phyloP scores from a whole-genome alignment of 1,139 yeast genomes.

The Tardiomyces depauwii region DNA sequence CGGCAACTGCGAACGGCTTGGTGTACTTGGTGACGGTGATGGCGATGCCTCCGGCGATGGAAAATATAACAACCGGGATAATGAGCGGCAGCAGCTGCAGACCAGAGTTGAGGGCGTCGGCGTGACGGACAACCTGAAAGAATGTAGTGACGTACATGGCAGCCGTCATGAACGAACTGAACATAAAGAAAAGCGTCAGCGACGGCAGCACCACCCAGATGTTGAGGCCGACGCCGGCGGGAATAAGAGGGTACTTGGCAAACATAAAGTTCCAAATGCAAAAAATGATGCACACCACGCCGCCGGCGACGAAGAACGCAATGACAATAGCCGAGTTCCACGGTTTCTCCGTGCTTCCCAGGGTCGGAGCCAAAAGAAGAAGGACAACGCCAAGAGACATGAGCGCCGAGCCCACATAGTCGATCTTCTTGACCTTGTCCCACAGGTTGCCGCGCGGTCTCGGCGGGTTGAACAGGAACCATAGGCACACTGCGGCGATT shows the following conservation, averaged over 20 bases:
- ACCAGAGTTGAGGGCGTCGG: slow-evolving; percentile 42
- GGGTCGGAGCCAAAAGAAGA: slow-evolving; percentile 38
- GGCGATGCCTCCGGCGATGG: slow-evolving; percentile 35
- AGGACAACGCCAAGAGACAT: slow-evolving; percentile 28
- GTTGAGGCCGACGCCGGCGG: slow-evolving; percentile 29
- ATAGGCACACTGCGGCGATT: slow-evolving; percentile 35
- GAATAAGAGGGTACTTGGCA: slow-evolving; percentile 38
- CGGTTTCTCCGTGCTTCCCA: slow-evolving; percentile 35
- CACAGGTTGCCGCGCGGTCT: slow-evolving; percentile 32
- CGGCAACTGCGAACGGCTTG: slow-evolving; percentile 25
- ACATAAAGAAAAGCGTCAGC: slow-evolving; percentile 29
- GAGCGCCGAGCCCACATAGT: slow-evolving; percentile 27
- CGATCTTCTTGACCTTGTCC: slow-evolving; percentile 35
- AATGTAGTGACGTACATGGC: slow-evolving; percentile 39
- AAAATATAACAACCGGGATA: slow-evolving; percentile 38
- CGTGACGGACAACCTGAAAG: slow-evolving; percentile 40
- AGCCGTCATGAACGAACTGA: slow-evolving; percentile 32
- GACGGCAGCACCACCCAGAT: slow-evolving; percentile 27
- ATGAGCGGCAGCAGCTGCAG: slow-evolving; percentile 43
- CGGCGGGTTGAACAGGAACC: slow-evolving; percentile 39
- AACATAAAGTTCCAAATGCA: slow-evolving; percentile 35
- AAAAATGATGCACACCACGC: slow-evolving; percentile 34
- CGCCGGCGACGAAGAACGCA: slow-evolving; percentile 45
- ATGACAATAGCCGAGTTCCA: slow-evolving; percentile 52
- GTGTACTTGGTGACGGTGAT: slow-evolving; percentile 33